These are phyloP conservation scores for Xylaria bambusicola DNA, from an alignment of 495 filamentous ascomycete genomes.

Conservation along the genomic window DNA sequence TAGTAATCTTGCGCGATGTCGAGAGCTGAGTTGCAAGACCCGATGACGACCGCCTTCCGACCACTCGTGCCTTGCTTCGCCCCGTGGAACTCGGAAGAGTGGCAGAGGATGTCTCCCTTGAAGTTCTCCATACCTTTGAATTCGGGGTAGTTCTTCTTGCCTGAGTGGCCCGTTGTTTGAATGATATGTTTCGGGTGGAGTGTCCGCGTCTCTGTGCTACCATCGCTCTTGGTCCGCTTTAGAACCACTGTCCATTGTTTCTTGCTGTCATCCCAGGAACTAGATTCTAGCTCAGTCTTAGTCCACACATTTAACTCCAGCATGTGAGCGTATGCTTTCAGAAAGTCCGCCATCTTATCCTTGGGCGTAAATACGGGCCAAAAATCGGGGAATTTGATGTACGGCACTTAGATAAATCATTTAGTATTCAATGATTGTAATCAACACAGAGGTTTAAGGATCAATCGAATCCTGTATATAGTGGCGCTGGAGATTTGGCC, in stretches of 20 bases:
- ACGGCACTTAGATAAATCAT: constrained; percentile 5
- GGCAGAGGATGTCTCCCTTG: constrained; percentile 61
- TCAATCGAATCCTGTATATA: no score
- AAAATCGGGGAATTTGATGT: constrained; percentile 62
- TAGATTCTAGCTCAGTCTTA: constrained; percentile 50
- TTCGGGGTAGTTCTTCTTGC: constrained; percentile 64
- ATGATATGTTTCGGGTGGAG: constrained; percentile 69
- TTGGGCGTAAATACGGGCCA: constrained; percentile 79
- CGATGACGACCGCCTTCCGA: constrained; percentile 74
- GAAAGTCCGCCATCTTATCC: constrained; percentile 79
- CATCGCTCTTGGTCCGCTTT: constrained; percentile 48
- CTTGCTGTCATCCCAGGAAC: constrained; percentile 55
- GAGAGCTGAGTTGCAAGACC: constrained; percentile 77
- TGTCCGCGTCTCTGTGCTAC: constrained; percentile 53
- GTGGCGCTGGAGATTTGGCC: no score
- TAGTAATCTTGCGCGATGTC: constrained; percentile 84
- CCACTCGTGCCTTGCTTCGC: constrained; percentile 51
- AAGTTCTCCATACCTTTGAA: constrained; percentile 67
- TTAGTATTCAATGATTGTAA: background rate
- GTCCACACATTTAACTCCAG: constrained; percentile 83
- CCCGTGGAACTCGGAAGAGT: constrained; percentile 69
- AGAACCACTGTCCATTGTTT: constrained; percentile 65
- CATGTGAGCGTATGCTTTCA: constrained; percentile 69
- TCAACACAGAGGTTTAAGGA: no score
- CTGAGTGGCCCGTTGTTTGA: constrained; percentile 72